Evolutionary conservation across 176 grass and related monocot species (phyloP), one percentile per base, ranked within the genome.

Genomic region (Oryza glumipatula): DNA sequence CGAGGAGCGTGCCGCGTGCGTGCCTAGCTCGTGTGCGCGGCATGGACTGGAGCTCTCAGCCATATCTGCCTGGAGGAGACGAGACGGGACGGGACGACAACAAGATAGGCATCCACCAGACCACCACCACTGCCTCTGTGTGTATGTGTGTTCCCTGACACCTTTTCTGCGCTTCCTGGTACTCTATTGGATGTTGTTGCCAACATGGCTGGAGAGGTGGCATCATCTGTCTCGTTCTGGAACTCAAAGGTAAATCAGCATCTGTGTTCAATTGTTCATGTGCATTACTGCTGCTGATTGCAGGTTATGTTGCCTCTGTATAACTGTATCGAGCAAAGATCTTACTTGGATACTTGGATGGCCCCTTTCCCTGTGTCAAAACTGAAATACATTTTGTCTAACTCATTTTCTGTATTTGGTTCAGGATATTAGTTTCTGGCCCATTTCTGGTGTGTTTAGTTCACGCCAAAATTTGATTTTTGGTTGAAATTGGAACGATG

Each of bases 201-300:
- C 41, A 24, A 26, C 70, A 73, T 47, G 11, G 43, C 43, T 19
- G 43, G 41, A 13, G 70, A 13, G 70, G 21, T 47, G 58, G 36
- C 68, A n/a, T 70, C 41, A 41, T 72, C 71, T 63, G 58, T 63
- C 58, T 63, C 58, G 8, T 60, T 39, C 72, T 66, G 17, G 44
- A 79, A 66, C 58, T 78, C 43, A 28, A 38, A 73, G 86, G 72
- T 76, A 84, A 45, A 21, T 76, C 39, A 36, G 6, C 39, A 38
- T 48, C 2, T 80, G 38, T 26, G n/a, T 11, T 32, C 30, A 32
- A 32, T 32, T 32, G 30, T 32, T 44, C 30, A 36, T 80, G 32
- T 41, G 51, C 66, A 12, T 39, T 47, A 7, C 21, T 51, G 28
- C 66, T 80, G 65, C 49, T 80, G 80, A 9, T 44, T 78, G 15